A percentile compares a stretch with the other conserved stretches of the same genome.
These are phyloP conservation scores for Leishmania tarentolae DNA, from an alignment of 208 protist genomes.

Conservation along the genomic window DNA sequence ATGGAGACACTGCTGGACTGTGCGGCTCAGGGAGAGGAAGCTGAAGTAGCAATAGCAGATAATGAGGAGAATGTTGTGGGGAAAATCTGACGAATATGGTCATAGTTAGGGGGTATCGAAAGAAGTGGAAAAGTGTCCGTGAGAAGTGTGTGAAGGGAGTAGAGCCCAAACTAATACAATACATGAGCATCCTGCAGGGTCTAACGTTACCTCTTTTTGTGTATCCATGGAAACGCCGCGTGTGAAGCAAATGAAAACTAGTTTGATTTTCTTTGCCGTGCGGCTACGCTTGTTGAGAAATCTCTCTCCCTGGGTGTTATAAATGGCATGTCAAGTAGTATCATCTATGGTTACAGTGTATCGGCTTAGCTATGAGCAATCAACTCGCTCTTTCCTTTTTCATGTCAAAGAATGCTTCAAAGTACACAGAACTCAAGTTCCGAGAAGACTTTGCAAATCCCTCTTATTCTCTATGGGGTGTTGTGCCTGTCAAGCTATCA, in stretches of 20 bases:
- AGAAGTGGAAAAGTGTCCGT: not conserved
- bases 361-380: not conserved
- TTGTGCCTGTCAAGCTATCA: not conserved
- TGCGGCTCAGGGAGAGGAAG: not conserved
- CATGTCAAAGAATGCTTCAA: not conserved
- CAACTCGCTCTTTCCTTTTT: not conserved
- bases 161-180: not conserved
- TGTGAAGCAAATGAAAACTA: not conserved
- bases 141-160: not conserved
- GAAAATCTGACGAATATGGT: not conserved
- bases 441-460: not conserved
- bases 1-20: not conserved
- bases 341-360: not conserved
- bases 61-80: not conserved
- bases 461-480: not conserved
- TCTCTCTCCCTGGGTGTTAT: not conserved
- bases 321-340: not conserved
- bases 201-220: not conserved
- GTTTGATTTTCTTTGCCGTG: not conserved
- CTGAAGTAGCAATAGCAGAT: not conserved
- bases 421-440: not conserved
- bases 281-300: not conserved
- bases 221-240: too few species aligned
- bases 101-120: not conserved
- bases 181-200: too few species aligned